These are phyloP conservation scores for Hymenoscyphus albidus DNA, from an alignment of 2,329 filamentous ascomycete genomes.

Conservation along the genomic window DNA sequence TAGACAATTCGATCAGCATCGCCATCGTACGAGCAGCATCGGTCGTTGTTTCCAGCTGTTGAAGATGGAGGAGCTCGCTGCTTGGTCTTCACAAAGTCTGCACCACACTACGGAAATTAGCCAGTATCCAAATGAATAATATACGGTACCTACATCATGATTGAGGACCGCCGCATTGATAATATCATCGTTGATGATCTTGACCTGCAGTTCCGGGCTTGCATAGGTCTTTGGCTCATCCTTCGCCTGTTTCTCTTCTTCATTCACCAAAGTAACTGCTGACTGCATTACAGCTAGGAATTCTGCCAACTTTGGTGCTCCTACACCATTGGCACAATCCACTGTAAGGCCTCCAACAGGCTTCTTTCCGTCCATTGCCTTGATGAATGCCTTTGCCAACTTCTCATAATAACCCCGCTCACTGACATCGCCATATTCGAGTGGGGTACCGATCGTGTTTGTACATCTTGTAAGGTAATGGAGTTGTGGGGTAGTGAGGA, in stretches of 20 bases:
- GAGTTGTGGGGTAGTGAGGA: conserved; percentile 93
- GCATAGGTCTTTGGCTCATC: conserved; percentile 37
- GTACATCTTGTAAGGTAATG: conserved; percentile 94
- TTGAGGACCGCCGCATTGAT: conserved; percentile 87
- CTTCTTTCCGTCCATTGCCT: conserved; percentile 73
- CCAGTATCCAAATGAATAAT: conserved; percentile 4
- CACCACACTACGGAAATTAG: conserved; percentile 64
- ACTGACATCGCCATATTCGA: conserved; percentile 83
- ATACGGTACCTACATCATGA: conserved; percentile 60
- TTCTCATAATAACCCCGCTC: conserved; percentile 96
- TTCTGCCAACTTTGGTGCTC: conserved; percentile 83
- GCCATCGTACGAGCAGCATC: conserved; percentile 88
- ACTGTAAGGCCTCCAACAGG: conserved; percentile 73
- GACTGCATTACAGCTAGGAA: conserved; percentile 75
- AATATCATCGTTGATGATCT: conserved; percentile 89
- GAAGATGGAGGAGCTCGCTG: conserved; percentile 84
- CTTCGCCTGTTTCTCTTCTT: conserved; percentile 30
- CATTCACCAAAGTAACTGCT: not conserved
- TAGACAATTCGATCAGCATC: conserved; percentile 95
- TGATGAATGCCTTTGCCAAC: conserved; percentile 77
- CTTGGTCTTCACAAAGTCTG: conserved; percentile 96
- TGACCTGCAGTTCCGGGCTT: conserved; percentile 72
- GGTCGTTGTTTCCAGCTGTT: conserved; percentile 69
- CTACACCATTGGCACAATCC: conserved; percentile 95
- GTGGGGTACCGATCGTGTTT: conserved; percentile 85